phyloP scores from a whole-genome alignment of 2,329 filamentous ascomycete genomes.

The Penicillium italicum region DNA sequence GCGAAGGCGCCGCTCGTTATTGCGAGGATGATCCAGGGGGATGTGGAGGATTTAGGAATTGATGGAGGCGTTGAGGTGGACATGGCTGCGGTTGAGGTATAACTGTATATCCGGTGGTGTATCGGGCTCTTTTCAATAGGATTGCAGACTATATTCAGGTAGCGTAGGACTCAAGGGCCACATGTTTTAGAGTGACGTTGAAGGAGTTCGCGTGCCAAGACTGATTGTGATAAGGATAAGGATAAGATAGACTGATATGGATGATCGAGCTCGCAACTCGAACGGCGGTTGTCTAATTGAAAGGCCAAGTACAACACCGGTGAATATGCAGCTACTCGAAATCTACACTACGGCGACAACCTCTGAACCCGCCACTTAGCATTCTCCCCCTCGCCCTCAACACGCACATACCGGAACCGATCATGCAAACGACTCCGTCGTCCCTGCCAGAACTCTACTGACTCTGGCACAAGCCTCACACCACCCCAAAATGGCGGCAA shows the following conservation, averaged over 20 bases:
- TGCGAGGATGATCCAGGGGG: constrained; percentile 53
- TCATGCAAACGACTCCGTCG: constrained; percentile 87
- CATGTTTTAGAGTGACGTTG: constrained; percentile 2
- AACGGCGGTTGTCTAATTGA: not conserved
- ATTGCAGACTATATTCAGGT: constrained; percentile 4
- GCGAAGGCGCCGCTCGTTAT: constrained; percentile 61
- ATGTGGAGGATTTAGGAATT: constrained; percentile 11
- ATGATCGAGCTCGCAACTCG: not conserved
- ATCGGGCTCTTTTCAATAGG: not conserved
- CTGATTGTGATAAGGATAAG: not conserved
- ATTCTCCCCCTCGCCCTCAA: constrained; percentile 57
- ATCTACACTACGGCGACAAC: constrained; percentile 35
- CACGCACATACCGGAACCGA: constrained; percentile 77
- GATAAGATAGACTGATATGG: constrained; percentile 14
- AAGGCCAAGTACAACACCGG: not conserved
- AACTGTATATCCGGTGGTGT: not conserved
- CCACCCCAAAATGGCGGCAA: constrained; percentile 96
- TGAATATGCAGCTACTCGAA: not conserved
- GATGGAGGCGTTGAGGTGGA: not conserved
- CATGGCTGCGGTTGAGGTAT: constrained; percentile 4
- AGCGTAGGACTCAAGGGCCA: not conserved
- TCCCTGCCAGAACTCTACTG: constrained; percentile 95
- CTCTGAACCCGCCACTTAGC: constrained; percentile 40
- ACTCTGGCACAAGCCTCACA: constrained; percentile 75
- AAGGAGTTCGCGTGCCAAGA: constrained; percentile 15